Conservation (phyloP, 2,329 filamentous ascomycete species). For the Diaporthe eres region DNA sequence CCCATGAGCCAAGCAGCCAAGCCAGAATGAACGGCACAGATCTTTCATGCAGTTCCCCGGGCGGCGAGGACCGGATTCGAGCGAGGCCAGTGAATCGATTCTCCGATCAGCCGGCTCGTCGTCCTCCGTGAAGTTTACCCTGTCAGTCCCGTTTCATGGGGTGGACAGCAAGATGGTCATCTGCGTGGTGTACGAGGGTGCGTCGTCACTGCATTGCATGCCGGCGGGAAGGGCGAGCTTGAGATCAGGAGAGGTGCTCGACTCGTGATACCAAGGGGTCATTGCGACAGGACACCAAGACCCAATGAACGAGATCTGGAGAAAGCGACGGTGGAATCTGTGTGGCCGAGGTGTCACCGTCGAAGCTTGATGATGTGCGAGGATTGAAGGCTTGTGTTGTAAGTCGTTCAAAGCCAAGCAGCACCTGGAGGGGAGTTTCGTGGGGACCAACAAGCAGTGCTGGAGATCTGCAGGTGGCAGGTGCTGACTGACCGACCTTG, state of each 20-base stretch:
- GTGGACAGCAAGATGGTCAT: neutral
- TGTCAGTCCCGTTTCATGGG: slow-evolving; percentile 2
- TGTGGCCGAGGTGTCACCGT: neutral
- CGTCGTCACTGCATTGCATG: neutral
- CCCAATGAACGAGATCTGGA: neutral
- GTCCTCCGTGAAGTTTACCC: slow-evolving; percentile 16
- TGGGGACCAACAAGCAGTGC: neutral
- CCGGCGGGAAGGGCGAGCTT: neutral
- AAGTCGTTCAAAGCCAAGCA: neutral
- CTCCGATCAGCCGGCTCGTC: slow-evolving; percentile 17
- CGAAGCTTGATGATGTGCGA: neutral
- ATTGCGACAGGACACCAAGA: neutral
- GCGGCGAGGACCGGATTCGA: neutral
- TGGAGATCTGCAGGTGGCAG: slow-evolving; percentile 1
- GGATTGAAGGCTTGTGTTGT: neutral
- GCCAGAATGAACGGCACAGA: slow-evolving; percentile 15
- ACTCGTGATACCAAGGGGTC: neutral
- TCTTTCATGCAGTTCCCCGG: slow-evolving; percentile 11
- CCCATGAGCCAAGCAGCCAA: slow-evolving; percentile 19
- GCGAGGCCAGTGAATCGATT: neutral
- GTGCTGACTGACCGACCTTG: neutral
- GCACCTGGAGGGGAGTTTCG: neutral
- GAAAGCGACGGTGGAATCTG: neutral
- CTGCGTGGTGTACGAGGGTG: neutral
- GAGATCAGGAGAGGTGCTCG: neutral